Percentiles rank a stretch among this genome's conserved stretches.
Evolutionary conservation across 2,329 filamentous ascomycete species (phyloP).

Genomic region (Lachnellula hyalina): DNA sequence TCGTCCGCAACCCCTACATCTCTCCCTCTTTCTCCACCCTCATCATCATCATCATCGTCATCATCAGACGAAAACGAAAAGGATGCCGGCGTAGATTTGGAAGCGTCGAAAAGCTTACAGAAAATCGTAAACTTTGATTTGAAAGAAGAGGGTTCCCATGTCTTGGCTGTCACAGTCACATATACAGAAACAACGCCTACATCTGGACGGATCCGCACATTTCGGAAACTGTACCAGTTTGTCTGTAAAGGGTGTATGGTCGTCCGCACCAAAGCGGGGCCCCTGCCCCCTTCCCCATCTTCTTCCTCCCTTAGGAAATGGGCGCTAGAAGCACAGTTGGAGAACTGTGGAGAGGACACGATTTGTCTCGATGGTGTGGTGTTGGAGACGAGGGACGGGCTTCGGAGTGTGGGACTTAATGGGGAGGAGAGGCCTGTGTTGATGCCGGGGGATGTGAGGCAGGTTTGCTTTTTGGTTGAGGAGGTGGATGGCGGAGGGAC

Average conservation of each 20-base stretch:
- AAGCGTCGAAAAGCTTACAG: slow-evolving; percentile 66
- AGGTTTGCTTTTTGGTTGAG: slow-evolving; percentile 59
- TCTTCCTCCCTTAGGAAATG: slow-evolving; percentile 40
- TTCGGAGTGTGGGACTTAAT: slow-evolving; percentile 51
- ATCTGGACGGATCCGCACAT: slow-evolving; percentile 70
- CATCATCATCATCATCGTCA: not conserved
- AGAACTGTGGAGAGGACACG: slow-evolving; percentile 83
- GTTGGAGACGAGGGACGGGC: slow-evolving; percentile 47
- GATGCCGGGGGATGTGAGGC: slow-evolving; percentile 58
- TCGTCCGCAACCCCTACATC: slow-evolving; percentile 53
- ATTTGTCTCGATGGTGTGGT: slow-evolving; percentile 69
- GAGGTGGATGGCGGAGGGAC: slow-evolving; percentile 28
- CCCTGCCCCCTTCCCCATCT: no score
- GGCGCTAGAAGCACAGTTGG: slow-evolving; percentile 87
- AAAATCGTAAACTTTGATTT: slow-evolving; percentile 80
- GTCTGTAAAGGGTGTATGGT: slow-evolving; percentile 85
- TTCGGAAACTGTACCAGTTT: slow-evolving; percentile 95
- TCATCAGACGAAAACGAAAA: slow-evolving; percentile 5
- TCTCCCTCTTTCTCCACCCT: slow-evolving; percentile 47
- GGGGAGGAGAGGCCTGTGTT: slow-evolving; percentile 57
- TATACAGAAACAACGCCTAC: slow-evolving; percentile 83
- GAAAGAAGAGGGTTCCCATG: slow-evolving; percentile 90
- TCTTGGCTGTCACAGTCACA: slow-evolving; percentile 86
- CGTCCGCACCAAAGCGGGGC: slow-evolving; percentile 58
- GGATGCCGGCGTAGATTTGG: slow-evolving; percentile 43